These are phyloP conservation scores for Boechera stricta DNA, from an alignment of 345 rosid species.

Conservation along the genomic window DNA sequence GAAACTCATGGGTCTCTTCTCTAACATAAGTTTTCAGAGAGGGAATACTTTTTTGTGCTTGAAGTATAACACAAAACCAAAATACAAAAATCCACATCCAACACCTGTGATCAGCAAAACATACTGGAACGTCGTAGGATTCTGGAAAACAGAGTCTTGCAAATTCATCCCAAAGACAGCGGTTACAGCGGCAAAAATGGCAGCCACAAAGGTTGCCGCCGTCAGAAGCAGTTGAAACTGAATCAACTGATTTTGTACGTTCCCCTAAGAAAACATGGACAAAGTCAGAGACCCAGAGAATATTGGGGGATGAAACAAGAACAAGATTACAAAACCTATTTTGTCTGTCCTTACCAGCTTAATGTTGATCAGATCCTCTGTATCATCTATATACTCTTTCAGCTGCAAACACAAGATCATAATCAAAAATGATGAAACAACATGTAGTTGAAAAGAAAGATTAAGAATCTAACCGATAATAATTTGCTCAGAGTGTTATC, in stretches of 20 bases:
- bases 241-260: conserved; percentile 91
- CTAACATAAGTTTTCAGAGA: conserved; percentile 44
- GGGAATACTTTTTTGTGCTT: conserved; percentile 88
- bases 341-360: conserved; percentile 65
- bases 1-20: not conserved
- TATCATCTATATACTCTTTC: conserved; percentile 95
- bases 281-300: not conserved
- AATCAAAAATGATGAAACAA: conserved; percentile 10
- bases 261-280: conserved; percentile 61
- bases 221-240: conserved; percentile 95
- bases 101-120: conserved; percentile 71
- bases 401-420: conserved; percentile 59
- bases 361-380: conserved; percentile 94
- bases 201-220: conserved; percentile 87
- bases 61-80: conserved; percentile 71
- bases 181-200: conserved; percentile 81
- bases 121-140: conserved; percentile 71
- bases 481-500: conserved; percentile 87
- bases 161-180: conserved; percentile 95
- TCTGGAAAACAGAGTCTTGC: conserved; percentile 64
- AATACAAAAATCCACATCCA: conserved; percentile 59
- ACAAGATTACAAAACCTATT: not conserved
- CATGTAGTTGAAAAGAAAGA: not conserved
- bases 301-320: not conserved
- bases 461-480: conserved; percentile 64